Conservation (phyloP, 2,329 filamentous ascomycete genomes). For the Calonectria naviculata region DNA sequence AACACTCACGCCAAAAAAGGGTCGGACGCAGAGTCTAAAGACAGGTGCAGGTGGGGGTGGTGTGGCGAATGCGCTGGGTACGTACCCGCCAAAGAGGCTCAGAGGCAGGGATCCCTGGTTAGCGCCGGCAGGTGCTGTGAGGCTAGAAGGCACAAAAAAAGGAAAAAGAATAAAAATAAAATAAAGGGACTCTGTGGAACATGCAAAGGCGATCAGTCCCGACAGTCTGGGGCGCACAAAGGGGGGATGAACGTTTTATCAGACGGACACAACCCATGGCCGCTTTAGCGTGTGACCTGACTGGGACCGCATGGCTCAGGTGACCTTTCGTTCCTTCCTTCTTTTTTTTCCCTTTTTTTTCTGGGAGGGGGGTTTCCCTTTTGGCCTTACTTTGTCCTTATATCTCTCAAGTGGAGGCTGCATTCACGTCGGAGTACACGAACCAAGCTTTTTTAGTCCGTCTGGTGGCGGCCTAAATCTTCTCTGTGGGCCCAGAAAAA, state of each 20-base stretch:
- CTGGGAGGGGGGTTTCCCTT: too few relatives aligned
- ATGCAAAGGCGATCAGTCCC: conserved; percentile 3
- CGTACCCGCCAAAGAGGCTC: background rate
- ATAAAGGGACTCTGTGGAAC: background rate
- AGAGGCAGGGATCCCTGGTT: conserved; percentile 10
- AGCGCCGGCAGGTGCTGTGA: conserved; percentile 16
- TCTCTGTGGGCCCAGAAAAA: conserved; percentile 18
- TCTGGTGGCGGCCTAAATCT: background rate
- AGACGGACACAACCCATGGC: background rate
- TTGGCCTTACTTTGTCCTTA: background rate
- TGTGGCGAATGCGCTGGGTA: conserved; percentile 4
- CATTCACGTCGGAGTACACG: background rate
- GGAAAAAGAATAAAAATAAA: background rate
- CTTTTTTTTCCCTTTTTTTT: background rate
- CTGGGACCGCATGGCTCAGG: background rate
- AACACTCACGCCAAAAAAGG: background rate
- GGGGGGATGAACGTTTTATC: background rate
- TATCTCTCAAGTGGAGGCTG: background rate
- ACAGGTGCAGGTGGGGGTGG: conserved; percentile 4
- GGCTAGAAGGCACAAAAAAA: conserved; percentile 3
- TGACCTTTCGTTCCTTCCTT: background rate
- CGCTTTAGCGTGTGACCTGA: background rate
- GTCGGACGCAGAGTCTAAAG: background rate
- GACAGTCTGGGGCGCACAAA: background rate
- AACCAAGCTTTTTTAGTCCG: conserved; percentile 5